Conservation (phyloP, 2,329 filamentous ascomycete genomes). For the Colletotrichum brevisporum region DNA sequence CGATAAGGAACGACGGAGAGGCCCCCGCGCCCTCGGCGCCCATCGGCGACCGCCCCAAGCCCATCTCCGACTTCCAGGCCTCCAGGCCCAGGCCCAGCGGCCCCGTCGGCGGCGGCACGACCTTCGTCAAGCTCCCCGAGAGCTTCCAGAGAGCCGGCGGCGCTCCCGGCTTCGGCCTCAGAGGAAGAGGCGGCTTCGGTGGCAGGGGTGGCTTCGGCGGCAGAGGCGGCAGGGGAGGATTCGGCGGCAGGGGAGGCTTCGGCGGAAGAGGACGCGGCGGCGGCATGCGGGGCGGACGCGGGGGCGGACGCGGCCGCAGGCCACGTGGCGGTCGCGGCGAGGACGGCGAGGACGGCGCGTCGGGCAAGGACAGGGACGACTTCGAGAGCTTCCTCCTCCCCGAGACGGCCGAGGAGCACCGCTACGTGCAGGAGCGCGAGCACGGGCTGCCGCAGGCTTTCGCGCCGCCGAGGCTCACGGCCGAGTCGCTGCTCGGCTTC, state of each 20-base stretch:
- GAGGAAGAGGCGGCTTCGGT: slow-evolving; percentile 15
- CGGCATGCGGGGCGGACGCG: slow-evolving; percentile 10
- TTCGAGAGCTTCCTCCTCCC: slow-evolving; percentile 37
- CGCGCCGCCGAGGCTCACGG: slow-evolving; percentile 37
- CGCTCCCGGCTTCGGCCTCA: too few relatives aligned
- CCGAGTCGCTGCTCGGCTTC: slow-evolving; percentile 29
- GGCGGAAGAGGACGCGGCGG: slow-evolving; percentile 32
- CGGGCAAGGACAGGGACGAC: slow-evolving; percentile 2
- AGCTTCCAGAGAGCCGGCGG: slow-evolving; percentile 19
- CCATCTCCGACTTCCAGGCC: slow-evolving; percentile 55
- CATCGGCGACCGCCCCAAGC: slow-evolving; percentile 29
- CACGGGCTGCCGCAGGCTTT: slow-evolving; percentile 45
- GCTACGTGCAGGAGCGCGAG: slow-evolving; percentile 45
- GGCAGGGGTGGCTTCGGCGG: slow-evolving; percentile 24
- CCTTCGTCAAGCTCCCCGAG: slow-evolving; percentile 33
- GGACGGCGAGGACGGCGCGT: slow-evolving; percentile 31
- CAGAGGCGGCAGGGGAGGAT: slow-evolving; percentile 10
- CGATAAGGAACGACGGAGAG: slow-evolving; percentile 26
- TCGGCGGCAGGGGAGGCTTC: slow-evolving; percentile 28
- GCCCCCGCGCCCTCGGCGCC: neutral
- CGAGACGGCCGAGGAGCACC: slow-evolving; percentile 45
- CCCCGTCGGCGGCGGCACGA: slow-evolving; percentile 28
- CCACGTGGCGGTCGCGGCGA: slow-evolving; percentile 38
- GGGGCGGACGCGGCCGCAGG: slow-evolving; percentile 44
- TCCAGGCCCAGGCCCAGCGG: slow-evolving; percentile 53